Evolutionary conservation across 2,329 filamentous ascomycete species (phyloP).

Genomic region (Aspergillus ibericus): DNA sequence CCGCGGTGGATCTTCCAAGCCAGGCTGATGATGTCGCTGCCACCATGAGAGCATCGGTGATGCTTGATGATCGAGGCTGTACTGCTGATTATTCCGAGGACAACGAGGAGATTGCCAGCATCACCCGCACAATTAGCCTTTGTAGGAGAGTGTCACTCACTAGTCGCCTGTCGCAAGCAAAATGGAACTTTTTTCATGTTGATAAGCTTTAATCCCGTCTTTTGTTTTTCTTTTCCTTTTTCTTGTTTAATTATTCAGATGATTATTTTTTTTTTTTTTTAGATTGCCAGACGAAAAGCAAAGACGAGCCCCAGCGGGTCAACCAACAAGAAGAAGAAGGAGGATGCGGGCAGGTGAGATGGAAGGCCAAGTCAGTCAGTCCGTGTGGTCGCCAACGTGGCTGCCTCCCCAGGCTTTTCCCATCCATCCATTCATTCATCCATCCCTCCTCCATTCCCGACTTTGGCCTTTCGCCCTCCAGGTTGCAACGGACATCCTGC

Average conservation of each 20-base stretch:
- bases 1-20: background rate
- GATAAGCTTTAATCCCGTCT: background rate
- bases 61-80: background rate
- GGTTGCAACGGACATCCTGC: background rate
- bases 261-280: background rate
- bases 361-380: background rate
- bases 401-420: slow-evolving; percentile 1
- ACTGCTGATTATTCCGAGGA: background rate
- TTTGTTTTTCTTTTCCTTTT: background rate
- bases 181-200: background rate
- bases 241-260: background rate
- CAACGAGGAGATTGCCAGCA: background rate
- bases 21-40: background rate
- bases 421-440: slow-evolving; percentile 5
- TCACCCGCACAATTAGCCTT: no score
- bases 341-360: background rate
- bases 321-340: background rate
- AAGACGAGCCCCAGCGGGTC: background rate
- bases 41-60: background rate
- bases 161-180: background rate
- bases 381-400: slow-evolving; percentile 1
- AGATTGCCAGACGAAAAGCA: background rate
- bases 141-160: background rate
- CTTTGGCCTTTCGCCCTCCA: background rate
- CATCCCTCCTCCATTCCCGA: slow-evolving; percentile 6